Percentiles rank a stretch among this genome's conserved stretches.
These are phyloP conservation scores for Xylaria acuta DNA, from an alignment of 495 filamentous ascomycete species.

Conservation along the genomic window DNA sequence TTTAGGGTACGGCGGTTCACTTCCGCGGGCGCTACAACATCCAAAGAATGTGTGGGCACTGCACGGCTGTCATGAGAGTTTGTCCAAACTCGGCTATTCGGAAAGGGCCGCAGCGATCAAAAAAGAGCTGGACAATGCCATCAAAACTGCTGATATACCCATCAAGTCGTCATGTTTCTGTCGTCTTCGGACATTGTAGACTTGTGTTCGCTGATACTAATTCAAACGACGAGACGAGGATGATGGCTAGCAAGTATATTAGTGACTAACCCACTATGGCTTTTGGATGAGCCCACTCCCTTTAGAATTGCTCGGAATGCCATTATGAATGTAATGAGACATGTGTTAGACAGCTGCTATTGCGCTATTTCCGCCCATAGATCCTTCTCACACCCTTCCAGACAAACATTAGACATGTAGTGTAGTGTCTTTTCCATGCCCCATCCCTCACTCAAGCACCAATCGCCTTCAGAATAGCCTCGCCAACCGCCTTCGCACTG, in stretches of 20 bases:
- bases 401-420: background rate
- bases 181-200: conserved; percentile 38
- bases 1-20: conserved; percentile 60
- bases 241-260: background rate
- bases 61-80: conserved; percentile 70
- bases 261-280: background rate
- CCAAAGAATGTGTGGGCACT: conserved; percentile 73
- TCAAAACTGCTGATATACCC: conserved; percentile 64
- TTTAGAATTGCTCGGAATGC: background rate
- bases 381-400: background rate
- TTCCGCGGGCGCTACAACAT: conserved; percentile 65
- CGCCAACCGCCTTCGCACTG: conserved; percentile 64
- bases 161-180: conserved; percentile 70
- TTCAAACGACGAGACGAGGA: background rate
- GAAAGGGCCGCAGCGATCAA: conserved; percentile 58
- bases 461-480: conserved; percentile 52
- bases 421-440: background rate
- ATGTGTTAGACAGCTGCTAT: background rate
- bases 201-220: background rate
- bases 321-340: conserved; percentile 4
- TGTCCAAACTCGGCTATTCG: conserved; percentile 54
- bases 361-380: background rate
- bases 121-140: conserved; percentile 54
- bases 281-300: background rate
- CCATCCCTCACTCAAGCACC: conserved; percentile 19